Evolutionary conservation across 345 rosid genomes (phyloP).

Genomic region (Lagerstroemia speciosa): DNA sequence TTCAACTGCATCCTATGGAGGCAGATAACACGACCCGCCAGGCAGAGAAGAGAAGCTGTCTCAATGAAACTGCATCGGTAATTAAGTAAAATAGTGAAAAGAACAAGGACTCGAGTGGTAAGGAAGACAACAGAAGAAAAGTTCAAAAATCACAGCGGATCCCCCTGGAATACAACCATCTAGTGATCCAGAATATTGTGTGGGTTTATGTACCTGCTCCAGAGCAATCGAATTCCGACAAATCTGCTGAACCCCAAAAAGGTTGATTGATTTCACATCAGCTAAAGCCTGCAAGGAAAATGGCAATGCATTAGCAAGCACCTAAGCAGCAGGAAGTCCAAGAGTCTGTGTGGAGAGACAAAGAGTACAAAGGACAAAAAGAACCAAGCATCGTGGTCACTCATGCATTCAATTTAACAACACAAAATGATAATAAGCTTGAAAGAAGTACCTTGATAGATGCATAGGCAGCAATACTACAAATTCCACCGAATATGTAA

Average conservation of each 20-base stretch:
- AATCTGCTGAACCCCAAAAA: conserved; percentile 98
- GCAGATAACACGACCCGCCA: neutral
- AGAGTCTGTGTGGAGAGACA: neutral
- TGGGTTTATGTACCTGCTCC: conserved; percentile 67
- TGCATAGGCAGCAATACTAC: conserved; percentile 74
- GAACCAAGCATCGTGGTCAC: neutral
- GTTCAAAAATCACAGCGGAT: neutral
- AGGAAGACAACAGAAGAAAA: neutral
- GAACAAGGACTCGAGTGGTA: no score
- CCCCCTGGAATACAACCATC: neutral
- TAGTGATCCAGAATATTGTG: neutral
- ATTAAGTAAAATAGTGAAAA: no score
- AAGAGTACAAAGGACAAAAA: neutral
- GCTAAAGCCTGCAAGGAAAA: conserved; percentile 61
- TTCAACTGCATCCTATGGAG: neutral
- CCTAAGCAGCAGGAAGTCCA: neutral
- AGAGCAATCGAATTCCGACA: conserved; percentile 92
- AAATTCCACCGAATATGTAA: conserved; percentile 95
- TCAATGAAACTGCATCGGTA: no score
- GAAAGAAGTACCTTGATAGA: conserved; percentile 63
- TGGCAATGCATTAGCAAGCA: neutral
- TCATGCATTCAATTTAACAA: neutral
- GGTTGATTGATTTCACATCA: conserved; percentile 72
- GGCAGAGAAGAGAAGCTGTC: no score
- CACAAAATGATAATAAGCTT: neutral